Evolutionary conservation across 2,329 filamentous ascomycete species (phyloP), one percentile per base, ranked within the genome.

Genomic region (Paradendryphiella salina): DNA sequence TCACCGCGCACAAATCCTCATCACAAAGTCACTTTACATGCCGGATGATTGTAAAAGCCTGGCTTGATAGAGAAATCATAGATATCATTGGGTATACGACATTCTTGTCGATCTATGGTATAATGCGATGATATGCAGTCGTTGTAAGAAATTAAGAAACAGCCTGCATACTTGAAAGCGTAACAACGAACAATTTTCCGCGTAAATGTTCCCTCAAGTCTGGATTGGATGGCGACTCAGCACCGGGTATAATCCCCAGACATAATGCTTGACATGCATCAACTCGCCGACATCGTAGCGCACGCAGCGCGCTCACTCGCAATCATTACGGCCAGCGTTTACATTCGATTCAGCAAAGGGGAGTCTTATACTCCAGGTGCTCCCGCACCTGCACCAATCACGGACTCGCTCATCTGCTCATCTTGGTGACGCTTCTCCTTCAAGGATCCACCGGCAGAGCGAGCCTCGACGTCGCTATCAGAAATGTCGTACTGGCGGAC

Each of bases 401-500:
- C 55, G 34, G 61, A 60, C 58, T 60, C 23, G 23, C 10, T 55
- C 4, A 61, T 44, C 31, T 51, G 46, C 42, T 65, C 63, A 13
- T 65, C 56, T 41, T 58, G 53, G 4, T 51, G 55, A 40, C 55
- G 59, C 57, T 66, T 64, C 54, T 66, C 60, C 48, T 63, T 64
- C 49, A 57, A 47, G 13, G 60, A 59, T 23, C 53, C 61, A 14
- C 54, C 57, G 14, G 52, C 43, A n/a, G 61, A 65, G 15, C 69
- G 65, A 15, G 62, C 57, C 60, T 70, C 70, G 34, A 73, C 66
- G 32, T 73, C 69, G 11, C 53, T 56, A 15, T 62, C 59, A 13
- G 60, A 60, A 35, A 72, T 60, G 5, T 70, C 70, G 50, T 70
- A 72, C 46, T 74, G 67, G 23, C 66, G 58, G 1, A 67, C 64